A percentile compares a stretch with the other conserved stretches of the same genome.
These are phyloP conservation scores for Suhomyces choctaworum DNA, from an alignment of 1,139 yeast species.

Conservation along the genomic window DNA sequence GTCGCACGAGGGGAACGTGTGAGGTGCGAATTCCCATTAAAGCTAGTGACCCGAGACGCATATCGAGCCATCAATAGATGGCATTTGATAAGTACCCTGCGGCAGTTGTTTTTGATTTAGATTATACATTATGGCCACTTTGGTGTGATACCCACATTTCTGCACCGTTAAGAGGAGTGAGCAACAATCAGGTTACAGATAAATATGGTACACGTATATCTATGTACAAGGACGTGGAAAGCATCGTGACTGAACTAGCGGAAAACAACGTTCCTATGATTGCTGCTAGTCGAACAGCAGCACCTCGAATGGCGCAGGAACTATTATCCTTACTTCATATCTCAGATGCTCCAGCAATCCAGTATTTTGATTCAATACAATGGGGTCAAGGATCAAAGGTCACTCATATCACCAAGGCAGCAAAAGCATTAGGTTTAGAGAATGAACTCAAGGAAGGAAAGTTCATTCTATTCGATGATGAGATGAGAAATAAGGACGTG, in stretches of 20 bases:
- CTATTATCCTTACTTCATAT: constrained; percentile 52
- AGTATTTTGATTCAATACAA: constrained; percentile 53
- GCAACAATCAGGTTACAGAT: constrained; percentile 37
- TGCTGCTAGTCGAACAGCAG: constrained; percentile 68
- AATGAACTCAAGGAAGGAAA: constrained; percentile 48
- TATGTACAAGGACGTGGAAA: constrained; percentile 62
- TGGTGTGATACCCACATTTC: constrained; percentile 67
- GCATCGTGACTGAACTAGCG: constrained; percentile 48
- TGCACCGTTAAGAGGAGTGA: constrained; percentile 45
- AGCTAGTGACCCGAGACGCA: too few relatives aligned
- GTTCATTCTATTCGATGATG: constrained; percentile 71
- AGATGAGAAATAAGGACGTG: constrained; percentile 64
- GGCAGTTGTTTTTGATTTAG: constrained; percentile 72
- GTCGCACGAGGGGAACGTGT: constrained; percentile 2
- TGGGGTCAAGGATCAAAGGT: constrained; percentile 72
- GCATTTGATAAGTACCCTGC: constrained; percentile 41
- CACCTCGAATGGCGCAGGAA: constrained; percentile 62
- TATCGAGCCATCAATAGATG: constrained; percentile 4
- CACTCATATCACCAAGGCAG: constrained; percentile 54
- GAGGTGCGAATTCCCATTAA: too few relatives aligned
- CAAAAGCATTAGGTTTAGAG: constrained; percentile 37
- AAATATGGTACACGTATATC: constrained; percentile 48
- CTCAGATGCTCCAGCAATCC: constrained; percentile 46
- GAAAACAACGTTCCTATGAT: constrained; percentile 49
- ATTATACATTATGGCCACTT: constrained; percentile 76